A percentile compares a stretch with the other conserved stretches of the same genome.
phyloP scores from a whole-genome alignment of 169 alveolate genomes.

The Blepharisma undulans region DNA sequence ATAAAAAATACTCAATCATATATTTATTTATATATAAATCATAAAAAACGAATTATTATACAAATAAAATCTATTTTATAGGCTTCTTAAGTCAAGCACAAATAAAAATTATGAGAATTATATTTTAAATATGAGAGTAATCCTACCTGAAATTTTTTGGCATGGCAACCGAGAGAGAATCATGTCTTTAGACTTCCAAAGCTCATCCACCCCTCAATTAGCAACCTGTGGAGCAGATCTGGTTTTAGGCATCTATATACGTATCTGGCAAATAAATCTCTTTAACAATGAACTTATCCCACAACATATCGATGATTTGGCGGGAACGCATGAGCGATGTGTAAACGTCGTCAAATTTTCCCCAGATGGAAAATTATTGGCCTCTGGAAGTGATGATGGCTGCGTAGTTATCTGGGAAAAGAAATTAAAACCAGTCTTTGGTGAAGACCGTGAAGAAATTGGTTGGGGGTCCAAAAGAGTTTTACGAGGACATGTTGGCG shows the following conservation, averaged over 20 bases:
- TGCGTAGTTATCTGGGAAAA: conserved; percentile 63
- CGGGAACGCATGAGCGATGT: conserved; percentile 60
- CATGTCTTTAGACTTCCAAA: conserved; percentile 62
- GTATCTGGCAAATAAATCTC: conserved; percentile 46
- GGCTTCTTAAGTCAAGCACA: not conserved
- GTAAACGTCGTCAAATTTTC: conserved; percentile 59
- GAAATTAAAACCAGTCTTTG: conserved; percentile 60
- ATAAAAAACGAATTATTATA: too few relatives aligned
- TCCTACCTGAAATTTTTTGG: conserved; percentile 65
- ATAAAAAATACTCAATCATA: not conserved
- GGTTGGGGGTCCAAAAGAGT: conserved; percentile 59
- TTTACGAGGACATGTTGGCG: conserved; percentile 61
- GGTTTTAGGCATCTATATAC: conserved; percentile 49
- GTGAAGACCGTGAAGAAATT: conserved; percentile 55
- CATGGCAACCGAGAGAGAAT: conserved; percentile 67
- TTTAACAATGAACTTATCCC: not conserved
- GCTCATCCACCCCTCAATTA: conserved; percentile 37
- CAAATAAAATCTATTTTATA: too few relatives aligned
- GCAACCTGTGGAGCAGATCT: conserved; percentile 62
- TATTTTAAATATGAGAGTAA: conserved; percentile 43
- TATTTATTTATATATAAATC: too few relatives aligned
- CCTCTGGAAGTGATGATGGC: conserved; percentile 69
- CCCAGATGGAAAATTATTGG: conserved; percentile 58
- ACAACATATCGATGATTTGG: conserved; percentile 31
- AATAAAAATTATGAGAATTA: not conserved